Evolutionary conservation across 208 protist species (phyloP), one percentile per base, ranked within the genome.

Genomic region (Wallacemonas sp.): DNA sequence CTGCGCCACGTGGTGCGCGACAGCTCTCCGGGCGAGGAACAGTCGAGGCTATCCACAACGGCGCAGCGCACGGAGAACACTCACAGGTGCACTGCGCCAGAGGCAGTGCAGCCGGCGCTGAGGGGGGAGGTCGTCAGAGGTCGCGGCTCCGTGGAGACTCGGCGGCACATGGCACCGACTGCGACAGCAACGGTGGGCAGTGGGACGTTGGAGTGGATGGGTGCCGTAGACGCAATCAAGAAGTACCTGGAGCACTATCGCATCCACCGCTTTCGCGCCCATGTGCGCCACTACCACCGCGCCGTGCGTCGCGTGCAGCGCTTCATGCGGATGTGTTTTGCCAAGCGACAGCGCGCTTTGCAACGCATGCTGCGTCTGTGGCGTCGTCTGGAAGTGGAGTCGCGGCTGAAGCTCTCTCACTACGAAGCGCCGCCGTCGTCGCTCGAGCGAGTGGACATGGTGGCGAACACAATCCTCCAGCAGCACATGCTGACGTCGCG

Each of bases 401-500:
- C 77, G 29, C 78, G 80, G 21, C 59, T 80, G 42, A 75, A 76
- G 39, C 67, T 95, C 32, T 77, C 89, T 64, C 79, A 84, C 57
- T 73, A 87, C 69, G 72, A 74, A 2, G 42, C 77, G 22, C 41
- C 68, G 41, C 76, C 73, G 34, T 77, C 83, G 9, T 67, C 81
- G 22, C 39, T 77, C 26, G 79, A 85, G 61, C 75, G 76, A 15
- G 73, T 92, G 19, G 77, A 81, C 33, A 75, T 86, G 24, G 74
- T 95, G 36, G 86, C 86, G 6, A 80, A 73, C 42, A 84, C n/a
- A 21, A 72, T 95, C 21, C 61, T 95, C 38, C 87, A 90, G 78
- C 74, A 92, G 34, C 79, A 92, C 63, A 87, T 95, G 77, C 41
- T 92, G 22, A 95, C 89, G 24, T 81, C 89, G 26, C 50, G 66